Base-by-base conservation (phyloP, 139 green algal species). In the Ostreobium quekettii region DNA sequence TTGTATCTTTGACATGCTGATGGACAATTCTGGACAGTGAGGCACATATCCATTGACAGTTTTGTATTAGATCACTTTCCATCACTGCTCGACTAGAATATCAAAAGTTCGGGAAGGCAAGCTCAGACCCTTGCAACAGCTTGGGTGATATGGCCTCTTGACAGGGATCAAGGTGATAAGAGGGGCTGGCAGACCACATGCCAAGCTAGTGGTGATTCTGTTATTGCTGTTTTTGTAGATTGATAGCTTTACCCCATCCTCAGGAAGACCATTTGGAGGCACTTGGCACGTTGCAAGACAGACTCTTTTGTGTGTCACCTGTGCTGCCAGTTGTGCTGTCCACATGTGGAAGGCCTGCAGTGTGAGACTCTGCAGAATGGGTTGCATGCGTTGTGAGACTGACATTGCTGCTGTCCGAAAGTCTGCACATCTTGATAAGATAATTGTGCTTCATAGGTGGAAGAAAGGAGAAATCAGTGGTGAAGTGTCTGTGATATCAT, bases 401-500 rank as follows among this genome's bases (percentile, higher is more conserved):
- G 65, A 63, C 29, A n/a, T n/a, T 64, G 36, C 47, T 1, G n/a
- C 56, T 53, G 46, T 53, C 19, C 22, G 46, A 26, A 26, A 62
- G 6, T 31, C 7, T 22, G 7, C 26, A 11, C 8, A 11, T 22
- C 15, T 62, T 62, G 8, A 62, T 28, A 37, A 8, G 15, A 37
- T 22, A 28, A 22, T 26, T 37, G 7, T 62, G 31, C 33, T 39
- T 19, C 35, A 24, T 53, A 82, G 75, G 30, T 82, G 79, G 79
- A 47, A 76, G 46, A 47, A 78, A 29, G 74, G 76, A 3, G 76
- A 83, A 24, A 26, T 77, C 29, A 65, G 1, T 29, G 39, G 64
- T 4, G 77, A 84, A 42, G 79, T 81, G 74, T 83, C 66, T 2
- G 78, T 72, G 4, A 78, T 94, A 30, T 76, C 83, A 0, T 94